Evolutionary conservation across 148 eudicot species (phyloP).

Genomic region (Suaeda aralocaspica): DNA sequence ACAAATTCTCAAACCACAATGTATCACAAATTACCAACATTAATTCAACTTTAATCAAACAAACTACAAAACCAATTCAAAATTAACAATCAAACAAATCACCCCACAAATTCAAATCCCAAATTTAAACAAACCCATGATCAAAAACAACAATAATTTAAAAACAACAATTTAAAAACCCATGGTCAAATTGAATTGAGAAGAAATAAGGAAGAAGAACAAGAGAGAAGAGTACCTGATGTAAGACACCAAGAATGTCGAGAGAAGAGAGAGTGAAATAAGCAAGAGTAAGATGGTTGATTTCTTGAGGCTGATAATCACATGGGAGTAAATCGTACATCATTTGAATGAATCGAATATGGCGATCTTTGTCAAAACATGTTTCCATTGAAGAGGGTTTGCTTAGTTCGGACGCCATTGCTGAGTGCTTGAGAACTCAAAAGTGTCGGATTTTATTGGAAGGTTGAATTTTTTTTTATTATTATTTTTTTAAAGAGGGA

Average conservation of each 20-base stretch:
- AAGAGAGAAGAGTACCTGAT: conserved; percentile 23
- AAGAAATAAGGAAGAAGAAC: not conserved
- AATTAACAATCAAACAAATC: not conserved
- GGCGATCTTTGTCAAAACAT: conserved; percentile 51
- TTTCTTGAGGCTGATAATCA: conserved; percentile 66
- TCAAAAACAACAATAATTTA: not conserved
- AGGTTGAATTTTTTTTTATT: too few species aligned
- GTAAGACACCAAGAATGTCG: conserved; percentile 52
- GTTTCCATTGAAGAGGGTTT: conserved; percentile 19
- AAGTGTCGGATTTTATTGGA: not conserved
- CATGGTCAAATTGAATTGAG: too few species aligned
- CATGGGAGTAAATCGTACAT: conserved; percentile 60
- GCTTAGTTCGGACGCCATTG: conserved; percentile 17
- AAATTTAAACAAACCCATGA: not conserved
- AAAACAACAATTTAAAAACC: too few species aligned
- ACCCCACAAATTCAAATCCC: not conserved
- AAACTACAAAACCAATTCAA: not conserved
- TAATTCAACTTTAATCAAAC: not conserved
- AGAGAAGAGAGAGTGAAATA: conserved; percentile 81
- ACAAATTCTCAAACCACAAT: too few species aligned
- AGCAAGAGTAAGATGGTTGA: conserved; percentile 85
- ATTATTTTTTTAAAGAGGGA: too few species aligned
- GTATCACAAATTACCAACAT: too few species aligned
- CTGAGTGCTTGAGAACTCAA: not conserved
- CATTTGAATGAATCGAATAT: conserved; percentile 55